Evolutionary conservation across 345 rosid genomes (phyloP).

Genomic region (Eucalyptus cloeziana): DNA sequence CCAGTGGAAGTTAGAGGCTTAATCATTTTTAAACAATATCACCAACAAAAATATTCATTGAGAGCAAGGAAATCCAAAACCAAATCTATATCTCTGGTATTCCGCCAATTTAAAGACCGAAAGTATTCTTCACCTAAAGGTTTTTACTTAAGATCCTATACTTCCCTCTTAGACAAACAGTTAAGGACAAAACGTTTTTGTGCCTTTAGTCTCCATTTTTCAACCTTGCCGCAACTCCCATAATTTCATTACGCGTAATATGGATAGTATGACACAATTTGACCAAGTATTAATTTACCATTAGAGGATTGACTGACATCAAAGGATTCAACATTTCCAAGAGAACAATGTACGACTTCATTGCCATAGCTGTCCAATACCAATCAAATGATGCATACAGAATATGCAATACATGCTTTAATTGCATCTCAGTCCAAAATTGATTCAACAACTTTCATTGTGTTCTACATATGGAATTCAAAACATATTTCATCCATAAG

Average conservation of each 20-base stretch:
- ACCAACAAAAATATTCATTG: neutral
- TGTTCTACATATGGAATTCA: neutral
- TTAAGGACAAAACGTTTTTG: neutral
- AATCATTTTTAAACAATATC: neutral
- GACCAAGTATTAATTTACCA: neutral
- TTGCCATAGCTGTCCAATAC: neutral
- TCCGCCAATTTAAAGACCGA: neutral
- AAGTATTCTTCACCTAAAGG: neutral
- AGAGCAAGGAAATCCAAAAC: neutral
- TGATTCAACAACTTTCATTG: neutral
- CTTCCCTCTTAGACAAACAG: neutral
- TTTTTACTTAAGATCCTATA: neutral
- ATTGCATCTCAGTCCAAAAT: neutral
- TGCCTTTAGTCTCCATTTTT: neutral
- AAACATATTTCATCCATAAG: neutral
- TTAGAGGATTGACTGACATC: neutral
- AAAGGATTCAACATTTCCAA: neutral
- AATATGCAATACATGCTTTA: neutral
- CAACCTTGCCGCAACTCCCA: neutral
- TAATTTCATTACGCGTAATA: neutral
- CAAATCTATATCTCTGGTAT: neutral
- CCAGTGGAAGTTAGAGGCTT: neutral
- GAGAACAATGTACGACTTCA: neutral
- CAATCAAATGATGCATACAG: neutral
- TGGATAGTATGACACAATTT: neutral